Evolutionary conservation across 805 yeast species (phyloP).

Genomic region (Candida krabiensis): DNA sequence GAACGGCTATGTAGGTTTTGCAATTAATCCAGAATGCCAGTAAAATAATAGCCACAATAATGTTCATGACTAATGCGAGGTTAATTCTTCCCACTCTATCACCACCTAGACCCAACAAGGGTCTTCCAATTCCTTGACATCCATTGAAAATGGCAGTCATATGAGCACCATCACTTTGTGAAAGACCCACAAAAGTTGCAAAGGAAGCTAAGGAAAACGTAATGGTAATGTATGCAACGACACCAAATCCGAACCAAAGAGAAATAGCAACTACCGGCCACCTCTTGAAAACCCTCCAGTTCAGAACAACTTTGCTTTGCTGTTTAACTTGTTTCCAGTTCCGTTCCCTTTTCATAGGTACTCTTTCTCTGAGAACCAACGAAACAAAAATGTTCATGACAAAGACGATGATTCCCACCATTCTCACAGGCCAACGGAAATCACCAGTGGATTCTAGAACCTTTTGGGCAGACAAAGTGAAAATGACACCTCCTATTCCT

Average conservation of each 20-base stretch:
- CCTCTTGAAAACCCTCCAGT: slow-evolving; percentile 14
- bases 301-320: slow-evolving; percentile 14
- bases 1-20: slow-evolving; percentile 32
- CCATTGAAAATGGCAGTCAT: slow-evolving; percentile 46
- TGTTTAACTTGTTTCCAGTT: slow-evolving; percentile 8
- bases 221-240: slow-evolving; percentile 43
- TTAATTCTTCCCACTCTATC: slow-evolving; percentile 49
- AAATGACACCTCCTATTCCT: slow-evolving; percentile 43
- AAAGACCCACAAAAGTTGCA: slow-evolving; percentile 47
- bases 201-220: slow-evolving; percentile 48
- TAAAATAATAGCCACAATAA: slow-evolving; percentile 34
- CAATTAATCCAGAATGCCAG: slow-evolving; percentile 46
- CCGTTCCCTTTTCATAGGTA: slow-evolving; percentile 16
- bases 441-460: slow-evolving; percentile 40
- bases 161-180: slow-evolving; percentile 42
- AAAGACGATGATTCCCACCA: slow-evolving; percentile 41
- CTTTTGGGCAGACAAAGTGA: slow-evolving; percentile 35
- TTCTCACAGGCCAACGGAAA: slow-evolving; percentile 45
- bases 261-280: slow-evolving; percentile 20
- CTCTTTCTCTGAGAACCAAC: slow-evolving; percentile 46
- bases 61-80: slow-evolving; percentile 36
- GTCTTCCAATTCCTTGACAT: slow-evolving; percentile 50
- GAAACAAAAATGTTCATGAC: slow-evolving; percentile 39
- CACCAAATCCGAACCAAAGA: slow-evolving; percentile 33
- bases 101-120: slow-evolving; percentile 44